A percentile compares a stretch with the other conserved stretches of the same genome.
Conservation (phyloP, 1,284 basidiomycete species). For the Leccinum griseonigrum region DNA sequence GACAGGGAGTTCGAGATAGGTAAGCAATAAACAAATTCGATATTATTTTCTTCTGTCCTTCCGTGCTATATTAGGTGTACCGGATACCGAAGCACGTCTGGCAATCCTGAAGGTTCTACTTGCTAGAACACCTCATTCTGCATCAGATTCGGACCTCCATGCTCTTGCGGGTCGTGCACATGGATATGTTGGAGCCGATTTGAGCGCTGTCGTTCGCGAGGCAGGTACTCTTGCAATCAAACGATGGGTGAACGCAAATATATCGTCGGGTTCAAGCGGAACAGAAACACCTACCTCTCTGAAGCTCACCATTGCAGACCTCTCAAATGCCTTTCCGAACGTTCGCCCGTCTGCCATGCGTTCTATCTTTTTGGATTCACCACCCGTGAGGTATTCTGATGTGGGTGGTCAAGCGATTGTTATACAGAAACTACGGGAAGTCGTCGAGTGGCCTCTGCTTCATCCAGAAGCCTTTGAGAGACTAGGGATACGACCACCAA, state of each 20-base stretch:
- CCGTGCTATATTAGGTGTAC: slow-evolving; percentile 64
- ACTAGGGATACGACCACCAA: slow-evolving; percentile 86
- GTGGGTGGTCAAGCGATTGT: slow-evolving; percentile 84
- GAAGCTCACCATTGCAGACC: slow-evolving; percentile 60
- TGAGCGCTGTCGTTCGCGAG: slow-evolving; percentile 89
- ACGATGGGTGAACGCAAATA: slow-evolving; percentile 56
- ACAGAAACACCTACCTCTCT: slow-evolving; percentile 32
- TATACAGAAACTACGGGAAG: slow-evolving; percentile 83
- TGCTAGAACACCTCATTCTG: slow-evolving; percentile 73
- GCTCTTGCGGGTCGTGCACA: slow-evolving; percentile 80
- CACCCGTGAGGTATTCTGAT: slow-evolving; percentile 82
- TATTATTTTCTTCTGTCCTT: slow-evolving; percentile 1
- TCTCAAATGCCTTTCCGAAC: slow-evolving; percentile 68
- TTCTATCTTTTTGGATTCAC: slow-evolving; percentile 86
- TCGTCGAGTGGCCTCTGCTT: slow-evolving; percentile 92
- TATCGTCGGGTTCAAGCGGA: slow-evolving; percentile 10
- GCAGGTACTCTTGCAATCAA: slow-evolving; percentile 92
- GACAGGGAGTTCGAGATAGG: slow-evolving; percentile 98
- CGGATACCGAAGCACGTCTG: slow-evolving; percentile 79
- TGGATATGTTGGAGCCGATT: slow-evolving; percentile 96
- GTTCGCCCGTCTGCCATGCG: slow-evolving; percentile 95
- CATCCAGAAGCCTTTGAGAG: slow-evolving; percentile 85
- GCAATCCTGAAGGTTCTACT: slow-evolving; percentile 86
- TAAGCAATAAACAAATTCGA: slow-evolving; percentile 28
- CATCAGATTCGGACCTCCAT: slow-evolving; percentile 61